A percentile compares a stretch with the other conserved stretches of the same genome.
Evolutionary conservation across 1,284 basidiomycete genomes (phyloP).

Genomic region (Mycosarcoma mackinlayi): DNA sequence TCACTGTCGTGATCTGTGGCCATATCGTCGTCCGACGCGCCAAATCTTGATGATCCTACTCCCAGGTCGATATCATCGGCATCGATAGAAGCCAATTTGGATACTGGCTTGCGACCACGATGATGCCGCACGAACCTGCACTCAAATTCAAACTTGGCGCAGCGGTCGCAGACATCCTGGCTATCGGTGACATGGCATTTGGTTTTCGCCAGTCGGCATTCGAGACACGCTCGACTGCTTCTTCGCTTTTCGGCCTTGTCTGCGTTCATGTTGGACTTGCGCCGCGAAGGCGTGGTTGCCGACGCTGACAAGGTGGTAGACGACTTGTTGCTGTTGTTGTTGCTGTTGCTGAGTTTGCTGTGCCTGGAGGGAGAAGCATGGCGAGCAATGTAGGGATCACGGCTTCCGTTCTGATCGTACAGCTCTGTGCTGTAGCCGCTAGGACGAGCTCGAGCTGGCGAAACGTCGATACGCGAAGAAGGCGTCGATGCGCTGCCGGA

Average conservation of each 20-base stretch:
- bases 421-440: constrained; percentile 15
- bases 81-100: constrained; percentile 40
- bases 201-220: constrained; percentile 47
- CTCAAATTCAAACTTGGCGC: constrained; percentile 44
- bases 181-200: constrained; percentile 40
- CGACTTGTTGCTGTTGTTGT: constrained; percentile 6
- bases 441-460: constrained; percentile 5
- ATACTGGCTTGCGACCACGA: constrained; percentile 41
- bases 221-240: constrained; percentile 44
- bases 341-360: constrained; percentile 3
- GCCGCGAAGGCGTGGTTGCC: constrained; percentile 2
- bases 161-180: constrained; percentile 40
- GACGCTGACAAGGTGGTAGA: constrained; percentile 6
- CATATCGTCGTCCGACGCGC: constrained; percentile 26
- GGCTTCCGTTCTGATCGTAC: constrained; percentile 21
- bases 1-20: constrained; percentile 27
- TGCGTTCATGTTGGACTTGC: constrained; percentile 30
- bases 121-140: constrained; percentile 46
- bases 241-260: constrained; percentile 43
- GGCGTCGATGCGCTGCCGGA: constrained; percentile 1
- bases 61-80: constrained; percentile 23
- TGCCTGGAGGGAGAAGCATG: constrained; percentile 16
- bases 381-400: neutral
- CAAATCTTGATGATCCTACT: constrained; percentile 7
- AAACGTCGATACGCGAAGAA: neutral